phyloP scores from a whole-genome alignment of 2,329 filamentous ascomycete genomes.

The Penicillium sp. region DNA sequence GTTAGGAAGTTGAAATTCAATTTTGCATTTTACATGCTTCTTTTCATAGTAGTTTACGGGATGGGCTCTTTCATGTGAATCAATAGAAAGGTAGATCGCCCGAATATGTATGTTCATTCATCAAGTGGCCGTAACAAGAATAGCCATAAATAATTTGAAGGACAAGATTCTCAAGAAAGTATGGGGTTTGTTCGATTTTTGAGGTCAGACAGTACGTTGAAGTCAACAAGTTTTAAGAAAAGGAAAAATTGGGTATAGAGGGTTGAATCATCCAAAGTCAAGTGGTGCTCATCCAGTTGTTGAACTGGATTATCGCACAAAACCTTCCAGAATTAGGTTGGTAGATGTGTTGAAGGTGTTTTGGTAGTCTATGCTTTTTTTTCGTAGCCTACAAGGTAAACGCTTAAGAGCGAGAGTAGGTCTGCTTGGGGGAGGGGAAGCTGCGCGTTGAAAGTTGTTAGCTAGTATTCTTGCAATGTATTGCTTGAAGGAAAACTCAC shows the following conservation, averaged over 20 bases:
- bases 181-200: constrained; percentile 7
- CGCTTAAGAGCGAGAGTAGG: constrained; percentile 54
- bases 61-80: neutral
- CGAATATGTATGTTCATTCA: constrained; percentile 21
- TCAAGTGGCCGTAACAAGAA: neutral
- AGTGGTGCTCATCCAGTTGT: constrained; percentile 18
- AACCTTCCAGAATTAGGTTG: constrained; percentile 13
- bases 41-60: constrained; percentile 15
- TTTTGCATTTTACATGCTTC: neutral
- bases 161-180: constrained; percentile 1
- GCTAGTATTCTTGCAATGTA: neutral
- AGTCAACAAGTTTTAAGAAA: constrained; percentile 28
- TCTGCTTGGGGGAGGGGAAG: constrained; percentile 79
- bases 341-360: constrained; percentile 27
- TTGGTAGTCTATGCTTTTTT: constrained; percentile 21
- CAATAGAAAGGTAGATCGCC: neutral
- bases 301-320: constrained; percentile 16
- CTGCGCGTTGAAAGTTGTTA: constrained; percentile 46
- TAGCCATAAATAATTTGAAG: constrained; percentile 4
- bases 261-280: constrained; percentile 42
- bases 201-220: constrained; percentile 25
- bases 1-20: constrained; percentile 14
- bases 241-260: constrained; percentile 41
- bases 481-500: constrained; percentile 58
- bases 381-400: constrained; percentile 6